Evolutionary conservation across 2,329 filamentous ascomycete genomes (phyloP).

Genomic region (Colletotrichum chrysophilum): DNA sequence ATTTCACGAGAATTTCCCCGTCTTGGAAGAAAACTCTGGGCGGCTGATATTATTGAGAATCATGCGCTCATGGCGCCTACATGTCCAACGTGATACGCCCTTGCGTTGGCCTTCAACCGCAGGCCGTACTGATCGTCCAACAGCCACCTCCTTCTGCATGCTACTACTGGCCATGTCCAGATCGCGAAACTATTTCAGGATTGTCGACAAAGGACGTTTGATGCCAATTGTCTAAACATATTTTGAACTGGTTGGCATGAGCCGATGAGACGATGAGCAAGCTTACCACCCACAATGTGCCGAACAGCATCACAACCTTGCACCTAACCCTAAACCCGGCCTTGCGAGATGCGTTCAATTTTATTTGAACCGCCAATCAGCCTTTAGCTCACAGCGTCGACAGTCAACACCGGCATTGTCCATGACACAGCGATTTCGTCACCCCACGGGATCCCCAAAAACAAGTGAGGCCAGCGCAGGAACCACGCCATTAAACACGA

Average conservation of each 20-base stretch:
- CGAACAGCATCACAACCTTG: not conserved
- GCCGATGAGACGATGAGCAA: not conserved
- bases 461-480: not conserved
- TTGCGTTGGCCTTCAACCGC: not conserved
- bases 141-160: not conserved
- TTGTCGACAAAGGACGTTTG: not conserved
- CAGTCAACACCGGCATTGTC: not conserved
- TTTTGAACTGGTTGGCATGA: not conserved
- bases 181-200: not conserved
- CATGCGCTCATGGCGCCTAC: not conserved
- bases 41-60: not conserved
- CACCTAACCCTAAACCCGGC: not conserved
- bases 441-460: not conserved
- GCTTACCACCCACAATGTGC: not conserved
- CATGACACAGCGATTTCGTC: not conserved
- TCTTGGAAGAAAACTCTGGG: not conserved
- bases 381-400: not conserved
- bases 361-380: not conserved
- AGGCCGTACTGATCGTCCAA: not conserved
- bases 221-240: not conserved
- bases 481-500: not conserved
- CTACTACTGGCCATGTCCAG: fast-evolving
- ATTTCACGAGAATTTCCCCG: not conserved
- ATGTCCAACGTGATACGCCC: not conserved
- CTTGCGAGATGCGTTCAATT: not conserved